Base-by-base conservation (phyloP, 1,139 yeast genomes). In the Geotrichum reessii region DNA sequence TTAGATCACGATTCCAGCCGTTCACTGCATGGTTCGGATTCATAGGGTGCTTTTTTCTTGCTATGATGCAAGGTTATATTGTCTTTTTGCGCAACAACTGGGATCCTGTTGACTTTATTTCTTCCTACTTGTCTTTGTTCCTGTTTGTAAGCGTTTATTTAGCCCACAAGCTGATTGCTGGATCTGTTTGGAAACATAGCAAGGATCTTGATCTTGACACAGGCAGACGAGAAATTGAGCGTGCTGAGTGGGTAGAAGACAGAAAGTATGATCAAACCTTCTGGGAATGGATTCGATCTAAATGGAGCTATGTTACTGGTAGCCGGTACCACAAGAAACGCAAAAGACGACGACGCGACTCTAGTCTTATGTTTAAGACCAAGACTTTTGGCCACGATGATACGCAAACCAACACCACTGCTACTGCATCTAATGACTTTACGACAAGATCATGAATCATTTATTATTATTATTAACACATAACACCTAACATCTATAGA, bases 1-100 rank as follows among this genome's bases (percentile, higher is more conserved):
- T 84, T 69, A 78, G 81, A 67, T 84, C 95, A 2, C 89, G 89
- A 8, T 78, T 85, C 50, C 96, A 89, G 68, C 96, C 96, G 0
- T 87, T 79, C 66, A 72, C 83, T 31, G 93, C 95, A 0, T 80
- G 82, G 52, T 74, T 83, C 63, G 96, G 95, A 0, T 72, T 86
- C 52, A 58, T 82, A 19, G 82, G 86, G 0, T 79, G 88, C 1
- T 63, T 77, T 1, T 51, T 81, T 19, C 76, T 90, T 47, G 80
- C 87, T 1, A 64, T 87, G 3, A 76, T 84, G 25, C 81, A 85
- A 79, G 96, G 96, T 0, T 85, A 83, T 69, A 82, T 84, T 11
- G 58, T 86, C 1, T 86, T 86, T 63, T 70, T 86, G 56, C 71
- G 74, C 8, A 83, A 78, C 0, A 77, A 78, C 61, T 88, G 93